phyloP scores from a whole-genome alignment of 1,284 basidiomycete species.

The Prillingera fragicola region DNA sequence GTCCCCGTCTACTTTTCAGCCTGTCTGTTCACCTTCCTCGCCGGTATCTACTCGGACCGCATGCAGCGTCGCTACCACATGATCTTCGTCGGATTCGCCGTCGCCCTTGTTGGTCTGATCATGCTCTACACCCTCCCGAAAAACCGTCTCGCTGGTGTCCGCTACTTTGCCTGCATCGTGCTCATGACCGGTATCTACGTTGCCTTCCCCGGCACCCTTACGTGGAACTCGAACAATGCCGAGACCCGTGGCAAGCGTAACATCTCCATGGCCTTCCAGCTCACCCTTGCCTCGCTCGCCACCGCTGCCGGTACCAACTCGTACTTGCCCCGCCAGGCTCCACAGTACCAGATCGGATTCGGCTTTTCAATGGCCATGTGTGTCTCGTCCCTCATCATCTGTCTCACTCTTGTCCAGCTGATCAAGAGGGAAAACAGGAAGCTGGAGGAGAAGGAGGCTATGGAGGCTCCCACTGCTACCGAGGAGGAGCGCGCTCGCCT shows the following conservation, averaged over 20 bases:
- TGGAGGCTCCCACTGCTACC: background rate
- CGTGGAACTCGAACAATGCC: constrained; percentile 21
- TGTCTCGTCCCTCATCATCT: constrained; percentile 9
- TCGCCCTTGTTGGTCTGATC: constrained; percentile 24
- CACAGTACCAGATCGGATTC: constrained; percentile 13
- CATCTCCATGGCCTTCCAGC: constrained; percentile 19
- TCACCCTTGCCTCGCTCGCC: constrained; percentile 16
- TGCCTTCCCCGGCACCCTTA: constrained; percentile 9
- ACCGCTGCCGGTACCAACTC: constrained; percentile 20
- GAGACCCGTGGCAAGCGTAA: constrained; percentile 18
- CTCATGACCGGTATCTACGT: constrained; percentile 15
- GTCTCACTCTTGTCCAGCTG: constrained; percentile 2
- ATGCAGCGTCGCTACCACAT: constrained; percentile 14
- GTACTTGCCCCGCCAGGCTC: constrained; percentile 15
- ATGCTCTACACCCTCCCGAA: constrained; percentile 21
- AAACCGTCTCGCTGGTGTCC: constrained; percentile 14
- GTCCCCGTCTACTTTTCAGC: constrained; percentile 23
- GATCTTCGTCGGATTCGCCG: constrained; percentile 16
- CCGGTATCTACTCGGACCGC: constrained; percentile 16
- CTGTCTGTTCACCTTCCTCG: constrained; percentile 12
- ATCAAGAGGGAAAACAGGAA: constrained; percentile 7
- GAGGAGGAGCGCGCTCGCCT: background rate
- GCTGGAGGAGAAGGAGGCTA: constrained; percentile 5
- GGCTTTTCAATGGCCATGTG: constrained; percentile 17
- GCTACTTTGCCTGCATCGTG: constrained; percentile 19